Evolutionary conservation across 495 filamentous ascomycete species (phyloP), one percentile per base, ranked within the genome.

Genomic region (Trichoderma parareesei): DNA sequence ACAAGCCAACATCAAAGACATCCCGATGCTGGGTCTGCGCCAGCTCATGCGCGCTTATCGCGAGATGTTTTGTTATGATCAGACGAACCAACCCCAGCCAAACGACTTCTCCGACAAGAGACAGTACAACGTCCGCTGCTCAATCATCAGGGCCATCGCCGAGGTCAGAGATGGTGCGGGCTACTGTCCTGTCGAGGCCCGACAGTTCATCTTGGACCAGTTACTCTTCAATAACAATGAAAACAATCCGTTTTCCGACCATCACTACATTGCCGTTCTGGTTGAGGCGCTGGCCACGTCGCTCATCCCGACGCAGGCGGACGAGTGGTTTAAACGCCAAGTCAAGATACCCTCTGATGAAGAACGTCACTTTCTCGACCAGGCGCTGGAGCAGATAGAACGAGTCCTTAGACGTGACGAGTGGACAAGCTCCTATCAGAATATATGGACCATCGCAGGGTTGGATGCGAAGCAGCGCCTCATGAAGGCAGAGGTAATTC

Each of bases 151-250:
- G 57, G 88, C 92, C 11, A 87, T 99, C 55, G 86, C 93, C 4
- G 83, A 85, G 66, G 84, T 97, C 14, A 85, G 90, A 35, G 88
- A 94, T 71, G 43, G n/a, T 9, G 49, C 61, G 27, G 20, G 49
- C 27, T 43, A 81, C 81, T 92, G 90, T 67, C 92, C 93, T 0
- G 79, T 85, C 68, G 73, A 82, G 33, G 91, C 88, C 9, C 89
- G 92, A 64, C 82, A 79, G 11, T 96, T 96, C 73, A 79, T 99
- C 27, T 83, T 93, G 46, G 92, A 97, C 67, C 88, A 92, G 75
- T 77, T 99, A 37, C 88, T 88, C 59, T 92, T 91, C 76, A 99
- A 98, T 68, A 91, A 98, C 73, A 98, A 99, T 71, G 85, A 87
- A 0, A 87, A 88, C 65, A 98, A 98, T 69, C 73, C 87, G 70